Evolutionary conservation across 768 basidiomycete species (phyloP), one percentile per base, ranked within the genome.

Genomic region (Pleurotus giganteus): DNA sequence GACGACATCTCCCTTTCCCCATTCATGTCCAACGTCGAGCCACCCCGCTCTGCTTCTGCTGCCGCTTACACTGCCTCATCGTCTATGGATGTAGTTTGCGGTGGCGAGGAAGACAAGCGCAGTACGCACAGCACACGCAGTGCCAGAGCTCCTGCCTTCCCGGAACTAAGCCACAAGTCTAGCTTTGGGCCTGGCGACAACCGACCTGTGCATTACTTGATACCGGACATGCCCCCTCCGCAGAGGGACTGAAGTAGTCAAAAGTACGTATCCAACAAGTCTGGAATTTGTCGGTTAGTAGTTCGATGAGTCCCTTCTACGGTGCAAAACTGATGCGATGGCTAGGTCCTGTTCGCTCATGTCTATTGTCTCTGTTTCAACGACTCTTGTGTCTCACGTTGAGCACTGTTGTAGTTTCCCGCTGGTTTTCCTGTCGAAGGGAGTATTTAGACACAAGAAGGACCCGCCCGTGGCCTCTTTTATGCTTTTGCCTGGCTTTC

Each of bases 221-320:
- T 84, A 37, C 83, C 83, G 7, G 83, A 84, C 61, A 73, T 83
- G 74, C 83, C 82, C 15, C 66, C 63, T 17, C 66, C 66, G 9
- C 63, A 58, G 60, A 61, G 47, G 53, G 66, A 72, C 36, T 63
- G 58, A 63, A 31, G n/a, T n/a, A n/a, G n/a, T n/a, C n/a, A n/a
- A n/a, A n/a, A n/a, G n/a, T n/a, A n/a, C 1, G 15, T 13, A 1
- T 19, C 39, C 39, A 7, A 11, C 17, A 7, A 41, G 39, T 13
- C 39, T 41, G 7, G 12, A 19, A 41, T 7, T 23, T 24, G 12
- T 44, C 45, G 28, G 55, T 15, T 55, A n/a, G n/a, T n/a, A n/a
- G n/a, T n/a, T n/a, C n/a, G n/a, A n/a, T n/a, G n/a, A n/a, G n/a
- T n/a, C n/a, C n/a, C n/a, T n/a, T n/a, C n/a, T n/a, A n/a, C n/a